phyloP scores from a whole-genome alignment of 805 yeast species.

The Yarrowia keelungensis region DNA sequence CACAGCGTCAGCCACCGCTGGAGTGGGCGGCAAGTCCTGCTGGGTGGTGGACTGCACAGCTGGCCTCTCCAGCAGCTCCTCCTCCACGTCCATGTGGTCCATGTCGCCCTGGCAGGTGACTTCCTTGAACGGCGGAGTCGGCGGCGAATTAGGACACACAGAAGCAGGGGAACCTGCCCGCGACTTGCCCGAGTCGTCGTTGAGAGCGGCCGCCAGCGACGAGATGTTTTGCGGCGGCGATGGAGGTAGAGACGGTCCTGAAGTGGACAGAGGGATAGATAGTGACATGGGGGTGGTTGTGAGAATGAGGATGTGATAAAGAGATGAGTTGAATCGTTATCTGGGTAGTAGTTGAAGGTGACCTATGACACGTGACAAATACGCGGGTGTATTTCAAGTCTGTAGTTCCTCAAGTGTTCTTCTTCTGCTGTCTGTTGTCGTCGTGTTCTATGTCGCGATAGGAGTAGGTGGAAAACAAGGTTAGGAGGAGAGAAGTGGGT shows the following conservation, averaged over 20 bases:
- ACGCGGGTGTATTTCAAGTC: too few relatives aligned
- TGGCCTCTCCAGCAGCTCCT: background rate
- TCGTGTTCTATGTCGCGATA: slow-evolving; percentile 6
- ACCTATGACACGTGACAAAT: too few relatives aligned
- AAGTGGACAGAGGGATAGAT: slow-evolving; percentile 5
- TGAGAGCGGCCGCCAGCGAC: background rate
- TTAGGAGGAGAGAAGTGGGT: slow-evolving; percentile 32
- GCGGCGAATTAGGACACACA: slow-evolving; percentile 32
- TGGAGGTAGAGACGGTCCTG: slow-evolving; percentile 28
- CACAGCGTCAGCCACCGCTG: slow-evolving; percentile 1
- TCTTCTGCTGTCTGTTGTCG: too few relatives aligned
- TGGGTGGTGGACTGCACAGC: too few relatives aligned
- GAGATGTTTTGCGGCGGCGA: slow-evolving; percentile 28
- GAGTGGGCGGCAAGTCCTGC: background rate
- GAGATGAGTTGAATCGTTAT: background rate
- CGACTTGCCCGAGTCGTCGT: slow-evolving; percentile 8
- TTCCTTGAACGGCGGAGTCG: slow-evolving; percentile 35
- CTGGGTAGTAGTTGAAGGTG: too few relatives aligned
- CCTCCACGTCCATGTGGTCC: slow-evolving; percentile 2
- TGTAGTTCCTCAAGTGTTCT: too few relatives aligned
- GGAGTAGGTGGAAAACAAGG: slow-evolving; percentile 15
- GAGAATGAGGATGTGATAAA: too few relatives aligned
- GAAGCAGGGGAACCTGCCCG: slow-evolving; percentile 21
- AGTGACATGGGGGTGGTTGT: slow-evolving; percentile 5
- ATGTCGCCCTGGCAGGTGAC: slow-evolving; percentile 4